Conservation (phyloP, 1,139 yeast genomes). For the Yamadazyma conglobata region DNA sequence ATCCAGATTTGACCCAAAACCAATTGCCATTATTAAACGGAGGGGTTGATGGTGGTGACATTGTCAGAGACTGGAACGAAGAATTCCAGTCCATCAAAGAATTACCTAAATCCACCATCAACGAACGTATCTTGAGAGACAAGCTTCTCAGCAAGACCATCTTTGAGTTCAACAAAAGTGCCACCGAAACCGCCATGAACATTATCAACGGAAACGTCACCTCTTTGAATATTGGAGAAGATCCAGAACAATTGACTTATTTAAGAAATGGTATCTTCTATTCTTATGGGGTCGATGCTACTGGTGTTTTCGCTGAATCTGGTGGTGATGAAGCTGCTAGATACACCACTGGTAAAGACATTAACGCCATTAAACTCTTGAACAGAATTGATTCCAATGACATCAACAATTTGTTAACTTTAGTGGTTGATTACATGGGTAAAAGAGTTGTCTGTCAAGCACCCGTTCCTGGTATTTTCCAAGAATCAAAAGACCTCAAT, state of each 20-base stretch:
- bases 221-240: slow-evolving; percentile 79
- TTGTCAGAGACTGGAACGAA: slow-evolving; percentile 81
- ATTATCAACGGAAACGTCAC: slow-evolving; percentile 69
- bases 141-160: slow-evolving; percentile 68
- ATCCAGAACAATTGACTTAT: slow-evolving; percentile 58
- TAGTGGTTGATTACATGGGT: slow-evolving; percentile 87
- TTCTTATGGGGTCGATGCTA: slow-evolving; percentile 73
- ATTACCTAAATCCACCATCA: slow-evolving; percentile 53
- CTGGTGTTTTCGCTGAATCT: slow-evolving; percentile 57
- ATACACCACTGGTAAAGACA: slow-evolving; percentile 75
- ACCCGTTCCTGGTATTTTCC: slow-evolving; percentile 94
- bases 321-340: slow-evolving; percentile 91
- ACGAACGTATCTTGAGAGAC: slow-evolving; percentile 74
- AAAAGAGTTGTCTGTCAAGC: slow-evolving; percentile 87
- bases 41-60: slow-evolving; percentile 58
- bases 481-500: slow-evolving; percentile 32
- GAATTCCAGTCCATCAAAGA: slow-evolving; percentile 83
- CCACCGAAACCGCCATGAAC: slow-evolving; percentile 76
- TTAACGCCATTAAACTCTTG: slow-evolving; percentile 65
- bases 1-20: slow-evolving; percentile 60
- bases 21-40: slow-evolving; percentile 54
- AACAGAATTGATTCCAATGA: slow-evolving; percentile 65
- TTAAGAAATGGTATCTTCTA: slow-evolving; percentile 83
- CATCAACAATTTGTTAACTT: slow-evolving; percentile 69
- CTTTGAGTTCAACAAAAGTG: slow-evolving; percentile 72